A percentile compares a stretch with the other conserved stretches of the same genome.
phyloP scores from a whole-genome alignment of 495 filamentous ascomycete species.

The Geoglossum glabrum region DNA sequence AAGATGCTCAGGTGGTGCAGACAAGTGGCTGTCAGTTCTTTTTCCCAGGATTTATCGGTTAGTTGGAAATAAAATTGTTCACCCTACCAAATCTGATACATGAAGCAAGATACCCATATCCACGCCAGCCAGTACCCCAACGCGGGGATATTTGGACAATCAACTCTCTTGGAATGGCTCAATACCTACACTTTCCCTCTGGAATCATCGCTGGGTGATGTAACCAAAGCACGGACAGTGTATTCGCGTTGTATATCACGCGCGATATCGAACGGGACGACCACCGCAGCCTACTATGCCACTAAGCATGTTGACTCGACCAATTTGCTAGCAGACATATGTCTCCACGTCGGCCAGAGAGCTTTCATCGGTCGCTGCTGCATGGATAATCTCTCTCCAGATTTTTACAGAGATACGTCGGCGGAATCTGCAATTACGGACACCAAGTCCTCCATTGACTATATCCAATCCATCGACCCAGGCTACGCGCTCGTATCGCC shows the following conservation, averaged over 20 bases:
- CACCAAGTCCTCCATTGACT: slow-evolving; percentile 39
- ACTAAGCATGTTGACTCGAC: slow-evolving; percentile 66
- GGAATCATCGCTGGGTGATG: slow-evolving; percentile 43
- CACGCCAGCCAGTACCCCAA: slow-evolving; percentile 93
- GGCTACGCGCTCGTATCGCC: slow-evolving; percentile 38
- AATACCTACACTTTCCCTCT: slow-evolving; percentile 89
- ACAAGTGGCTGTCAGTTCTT: slow-evolving; percentile 39
- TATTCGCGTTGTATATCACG: slow-evolving; percentile 58
- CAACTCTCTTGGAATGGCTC: slow-evolving; percentile 80
- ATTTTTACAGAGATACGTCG: slow-evolving; percentile 53
- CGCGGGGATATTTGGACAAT: slow-evolving; percentile 71
- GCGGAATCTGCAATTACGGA: slow-evolving; percentile 32
- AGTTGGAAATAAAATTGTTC: neutral
- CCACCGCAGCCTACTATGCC: slow-evolving; percentile 78
- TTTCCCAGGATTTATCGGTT: slow-evolving; percentile 86
- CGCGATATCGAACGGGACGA: slow-evolving; percentile 77
- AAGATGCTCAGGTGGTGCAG: slow-evolving; percentile 18
- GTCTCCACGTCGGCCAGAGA: slow-evolving; percentile 54
- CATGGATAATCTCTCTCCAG: slow-evolving; percentile 65
- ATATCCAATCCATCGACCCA: slow-evolving; percentile 50
- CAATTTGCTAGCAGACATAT: slow-evolving; percentile 71
- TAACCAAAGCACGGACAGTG: slow-evolving; percentile 30
- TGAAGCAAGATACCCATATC: slow-evolving; percentile 60
- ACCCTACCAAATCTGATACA: neutral
- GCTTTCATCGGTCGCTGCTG: slow-evolving; percentile 80